Conservation (phyloP, 2,329 filamentous ascomycete species). For the Xylaria sp. region DNA sequence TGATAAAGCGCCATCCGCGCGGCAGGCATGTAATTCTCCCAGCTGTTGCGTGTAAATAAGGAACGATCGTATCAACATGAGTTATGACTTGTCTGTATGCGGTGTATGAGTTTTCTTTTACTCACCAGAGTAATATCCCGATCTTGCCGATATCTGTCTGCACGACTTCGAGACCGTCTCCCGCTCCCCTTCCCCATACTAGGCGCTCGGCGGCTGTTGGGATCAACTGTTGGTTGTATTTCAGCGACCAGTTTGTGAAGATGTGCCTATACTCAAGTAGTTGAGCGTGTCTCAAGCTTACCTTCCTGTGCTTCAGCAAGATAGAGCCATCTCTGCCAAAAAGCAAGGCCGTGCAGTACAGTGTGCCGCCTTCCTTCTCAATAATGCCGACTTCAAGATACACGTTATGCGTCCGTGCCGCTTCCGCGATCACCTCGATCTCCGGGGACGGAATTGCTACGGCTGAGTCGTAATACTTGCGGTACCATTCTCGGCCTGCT, state of each 20-base stretch:
- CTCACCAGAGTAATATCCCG: constrained; percentile 54
- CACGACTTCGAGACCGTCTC: constrained; percentile 53
- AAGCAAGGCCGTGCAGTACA: constrained; percentile 54
- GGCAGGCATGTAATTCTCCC: constrained; percentile 59
- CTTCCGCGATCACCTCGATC: constrained; percentile 48
- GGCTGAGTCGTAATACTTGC: constrained; percentile 53
- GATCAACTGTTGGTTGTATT: constrained; percentile 46
- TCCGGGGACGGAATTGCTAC: constrained; percentile 53
- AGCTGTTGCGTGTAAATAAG: constrained; percentile 40
- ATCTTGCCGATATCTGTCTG: constrained; percentile 55
- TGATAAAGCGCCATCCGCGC: constrained; percentile 55
- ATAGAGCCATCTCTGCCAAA: constrained; percentile 51
- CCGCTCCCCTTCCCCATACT: constrained; percentile 58
- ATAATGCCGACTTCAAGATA: constrained; percentile 54
- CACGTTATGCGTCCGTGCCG: constrained; percentile 51
- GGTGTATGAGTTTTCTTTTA: not conserved
- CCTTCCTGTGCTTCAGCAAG: constrained; percentile 53
- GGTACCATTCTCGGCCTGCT: constrained; percentile 54
- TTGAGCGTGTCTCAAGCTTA: constrained; percentile 30
- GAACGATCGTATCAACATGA: constrained; percentile 16
- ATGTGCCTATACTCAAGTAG: not conserved
- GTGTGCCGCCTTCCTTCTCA: constrained; percentile 54
- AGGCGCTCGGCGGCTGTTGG: constrained; percentile 55
- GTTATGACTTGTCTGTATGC: not conserved
- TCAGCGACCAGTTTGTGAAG: constrained; percentile 1